Evolutionary conservation across 495 filamentous ascomycete species (phyloP), one percentile per base, ranked within the genome.

Genomic region (Aspergillus carlsbadensis): DNA sequence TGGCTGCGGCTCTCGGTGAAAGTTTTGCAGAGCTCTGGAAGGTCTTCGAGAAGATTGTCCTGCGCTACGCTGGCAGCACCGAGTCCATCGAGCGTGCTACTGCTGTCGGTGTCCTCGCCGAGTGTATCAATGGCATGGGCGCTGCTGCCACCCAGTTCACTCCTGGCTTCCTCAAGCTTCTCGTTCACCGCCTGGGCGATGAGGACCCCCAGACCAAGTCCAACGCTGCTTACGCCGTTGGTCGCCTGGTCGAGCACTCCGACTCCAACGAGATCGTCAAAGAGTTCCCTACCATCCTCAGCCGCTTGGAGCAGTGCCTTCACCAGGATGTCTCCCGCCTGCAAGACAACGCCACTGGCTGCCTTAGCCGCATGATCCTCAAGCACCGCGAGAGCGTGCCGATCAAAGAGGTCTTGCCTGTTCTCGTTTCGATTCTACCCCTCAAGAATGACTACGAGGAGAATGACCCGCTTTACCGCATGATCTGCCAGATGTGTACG

Each of bases 361-460:
- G 95, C 70, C 79, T 98, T 24, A 85, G 82, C 65, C 88, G 94
- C 58, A 92, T 98, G 89, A 96, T 97, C 68, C 81, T 89, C 66
- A 84, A 85, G 54, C 83, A 91, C 66, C 87, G 88, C 10, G 85
- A 91, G 44, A 82, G 82, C 49, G 84, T 97, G 6, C 92, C 92
- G 5, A 77, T 91, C 54, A 72, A 80, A 53, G 85, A 96, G 10
- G 88, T 96, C 17, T 81, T 98, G 1, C 92, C 92, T 21, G 84
- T 81, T 3, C 78, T 98, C 39, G 82, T 94, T 17, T 79, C 78
- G 50, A 79, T 94, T 11, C 79, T 98, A 42, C 94, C 94, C 22
- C 75, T 98, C 62, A 91, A 88, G 75, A 92, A 96, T 62, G 94
- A 98, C 70, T 98, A 83, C 59, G 92, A 96, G 71, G 94, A 98